These are phyloP conservation scores for Venturia oleaginea DNA, from an alignment of 2,329 filamentous ascomycete species.

Conservation along the genomic window DNA sequence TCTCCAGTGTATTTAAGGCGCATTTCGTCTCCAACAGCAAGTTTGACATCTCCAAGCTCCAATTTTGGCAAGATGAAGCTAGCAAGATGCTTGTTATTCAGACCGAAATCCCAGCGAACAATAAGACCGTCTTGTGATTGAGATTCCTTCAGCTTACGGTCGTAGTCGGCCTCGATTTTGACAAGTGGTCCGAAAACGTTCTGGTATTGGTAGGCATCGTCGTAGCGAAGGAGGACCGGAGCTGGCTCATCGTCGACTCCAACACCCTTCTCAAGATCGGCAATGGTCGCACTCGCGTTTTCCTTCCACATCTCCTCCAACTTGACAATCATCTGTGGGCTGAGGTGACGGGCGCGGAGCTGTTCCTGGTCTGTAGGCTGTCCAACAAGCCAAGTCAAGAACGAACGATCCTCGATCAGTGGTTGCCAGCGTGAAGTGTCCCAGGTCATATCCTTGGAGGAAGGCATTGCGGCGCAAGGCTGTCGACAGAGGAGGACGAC, in stretches of 20 bases:
- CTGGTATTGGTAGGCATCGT: conserved; percentile 96
- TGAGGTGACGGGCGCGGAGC: conserved; percentile 84
- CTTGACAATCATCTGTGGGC: conserved; percentile 89
- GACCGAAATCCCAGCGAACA: conserved; percentile 86
- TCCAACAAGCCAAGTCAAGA: conserved; percentile 85
- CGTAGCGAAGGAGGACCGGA: conserved; percentile 85
- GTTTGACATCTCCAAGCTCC: conserved; percentile 93
- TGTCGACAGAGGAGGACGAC: conserved; percentile 95
- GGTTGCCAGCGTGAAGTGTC: conserved; percentile 97
- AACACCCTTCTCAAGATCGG: conserved; percentile 82
- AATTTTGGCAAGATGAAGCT: conserved; percentile 96
- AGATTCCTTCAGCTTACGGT: conserved; percentile 96
- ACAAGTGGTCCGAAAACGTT: conserved; percentile 97
- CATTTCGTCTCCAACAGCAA: conserved; percentile 98
- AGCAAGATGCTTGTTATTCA: conserved; percentile 95
- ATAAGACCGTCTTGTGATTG: conserved; percentile 94
- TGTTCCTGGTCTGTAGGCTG: conserved; percentile 90
- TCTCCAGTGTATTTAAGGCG: conserved; percentile 93
- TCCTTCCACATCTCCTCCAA: conserved; percentile 99
- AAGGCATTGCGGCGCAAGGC: conserved; percentile 88
- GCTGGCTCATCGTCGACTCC: conserved; percentile 92
- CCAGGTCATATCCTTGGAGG: conserved; percentile 99
- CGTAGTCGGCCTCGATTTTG: conserved; percentile 98
- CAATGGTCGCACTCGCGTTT: conserved; percentile 76
- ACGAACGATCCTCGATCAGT: conserved; percentile 91